phyloP scores from a whole-genome alignment of 495 filamentous ascomycete species.

The Xylaria venustula region DNA sequence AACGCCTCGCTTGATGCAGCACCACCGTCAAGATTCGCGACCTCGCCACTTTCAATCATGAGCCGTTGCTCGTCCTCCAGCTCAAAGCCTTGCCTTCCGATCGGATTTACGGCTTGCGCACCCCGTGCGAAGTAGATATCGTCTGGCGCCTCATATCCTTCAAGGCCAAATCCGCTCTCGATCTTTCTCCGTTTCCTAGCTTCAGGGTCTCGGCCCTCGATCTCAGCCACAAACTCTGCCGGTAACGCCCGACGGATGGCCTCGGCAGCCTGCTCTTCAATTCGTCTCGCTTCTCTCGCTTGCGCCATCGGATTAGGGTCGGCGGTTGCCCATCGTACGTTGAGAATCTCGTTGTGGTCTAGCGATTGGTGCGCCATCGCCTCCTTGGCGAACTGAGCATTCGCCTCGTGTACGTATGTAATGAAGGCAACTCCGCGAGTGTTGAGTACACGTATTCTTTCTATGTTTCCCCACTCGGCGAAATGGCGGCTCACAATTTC shows the following conservation, averaged over 20 bases:
- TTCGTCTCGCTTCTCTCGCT: slow-evolving; percentile 80
- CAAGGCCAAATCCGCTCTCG: slow-evolving; percentile 83
- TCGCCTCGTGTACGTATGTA: slow-evolving; percentile 82
- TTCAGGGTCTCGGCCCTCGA: slow-evolving; percentile 87
- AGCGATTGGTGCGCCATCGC: slow-evolving; percentile 83
- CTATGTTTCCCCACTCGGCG: slow-evolving; percentile 89
- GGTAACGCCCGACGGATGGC: slow-evolving; percentile 90
- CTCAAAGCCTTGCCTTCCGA: slow-evolving; percentile 50
- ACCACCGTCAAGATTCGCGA: background rate
- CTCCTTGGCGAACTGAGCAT: slow-evolving; percentile 86
- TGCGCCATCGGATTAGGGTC: slow-evolving; percentile 96
- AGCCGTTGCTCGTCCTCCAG: slow-evolving; percentile 47
- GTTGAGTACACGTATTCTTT: slow-evolving; percentile 87
- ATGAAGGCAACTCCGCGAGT: slow-evolving; percentile 76
- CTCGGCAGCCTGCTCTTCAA: slow-evolving; percentile 98
- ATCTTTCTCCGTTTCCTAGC: slow-evolving; percentile 84
- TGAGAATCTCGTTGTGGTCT: slow-evolving; percentile 88
- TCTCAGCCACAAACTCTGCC: slow-evolving; percentile 85
- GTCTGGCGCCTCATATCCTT: slow-evolving; percentile 92
- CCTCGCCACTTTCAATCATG: slow-evolving; percentile 47
- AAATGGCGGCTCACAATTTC: slow-evolving; percentile 95
- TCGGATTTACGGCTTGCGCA: slow-evolving; percentile 56
- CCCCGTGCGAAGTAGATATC: slow-evolving; percentile 86
- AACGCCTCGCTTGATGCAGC: slow-evolving; percentile 42
- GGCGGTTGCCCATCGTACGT: slow-evolving; percentile 94